Evolutionary conservation across 768 basidiomycete genomes (phyloP), one percentile per base, ranked within the genome.

Genomic region (Suillus occidentalis): DNA sequence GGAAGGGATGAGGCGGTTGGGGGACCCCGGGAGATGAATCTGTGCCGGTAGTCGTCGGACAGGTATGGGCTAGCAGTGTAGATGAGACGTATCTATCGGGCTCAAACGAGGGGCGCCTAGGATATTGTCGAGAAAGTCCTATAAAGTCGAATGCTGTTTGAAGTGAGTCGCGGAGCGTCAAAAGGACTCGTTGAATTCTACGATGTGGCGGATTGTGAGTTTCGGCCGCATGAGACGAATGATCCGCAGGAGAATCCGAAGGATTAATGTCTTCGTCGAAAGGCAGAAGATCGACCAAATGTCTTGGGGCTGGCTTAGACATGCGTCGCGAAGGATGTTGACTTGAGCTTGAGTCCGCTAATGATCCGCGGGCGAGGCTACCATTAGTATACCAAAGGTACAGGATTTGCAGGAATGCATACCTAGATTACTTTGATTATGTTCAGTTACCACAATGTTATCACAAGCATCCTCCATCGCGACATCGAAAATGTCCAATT

Each of bases 1-100:
- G n/a, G 56, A 56, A 66, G 0, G 57, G 62, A 47, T 42, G 63
- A 1, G 65, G 65, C 3, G 52, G 59, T 25, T 16, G 10, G 9
- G 36, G 9, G 8, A 60, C 22, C 9, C 13, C 13, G 20, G n/a
- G n/a, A 10, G 47, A 8, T 16, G 25, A 7, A 28, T 28, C 28
- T 3, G 14, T 1, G 6, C 25, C 6, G 4, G 4, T 28, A 28
- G 28, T 2, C 0, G 7, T 16, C 0, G 25, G 50, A 50, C 25
- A 50, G 25, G 50, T 28, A 8, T 16, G 16, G 2, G 50, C 14
- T 2, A 50, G 25, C 2, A 7, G 7, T 3, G 14, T 3, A 50
- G 50, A 50, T 3, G 50, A 0, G 28, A 50, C 0, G 7, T 28
- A 28, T 25, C 16, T 50, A 1, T 50, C 50, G 2, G 50, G 50